These are phyloP conservation scores for Grammothele lineata DNA, from an alignment of 768 basidiomycete genomes.

Conservation along the genomic window DNA sequence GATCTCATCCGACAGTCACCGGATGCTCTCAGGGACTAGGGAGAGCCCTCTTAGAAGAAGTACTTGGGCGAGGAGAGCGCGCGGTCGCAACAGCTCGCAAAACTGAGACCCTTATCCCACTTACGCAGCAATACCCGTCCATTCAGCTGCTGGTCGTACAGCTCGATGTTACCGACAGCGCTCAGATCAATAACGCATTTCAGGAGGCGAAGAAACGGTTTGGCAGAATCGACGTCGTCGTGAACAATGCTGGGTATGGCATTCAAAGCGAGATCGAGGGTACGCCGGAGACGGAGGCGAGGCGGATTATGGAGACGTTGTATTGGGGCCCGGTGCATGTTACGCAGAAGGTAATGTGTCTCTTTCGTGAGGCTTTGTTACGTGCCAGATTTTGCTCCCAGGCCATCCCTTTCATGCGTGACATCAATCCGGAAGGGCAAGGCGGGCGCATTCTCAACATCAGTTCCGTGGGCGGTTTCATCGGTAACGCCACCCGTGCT, in stretches of 20 bases:
- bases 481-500: constrained; percentile 24
- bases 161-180: constrained; percentile 28
- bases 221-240: constrained; percentile 28
- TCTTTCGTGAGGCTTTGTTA: neutral
- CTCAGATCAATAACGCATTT: constrained; percentile 13
- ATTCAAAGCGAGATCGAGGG: constrained; percentile 34
- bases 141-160: constrained; percentile 27
- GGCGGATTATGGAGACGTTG: constrained; percentile 34
- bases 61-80: constrained; percentile 28
- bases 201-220: constrained; percentile 13
- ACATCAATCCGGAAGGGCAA: constrained; percentile 11
- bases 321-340: constrained; percentile 44
- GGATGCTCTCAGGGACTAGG: constrained; percentile 33
- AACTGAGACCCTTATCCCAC: constrained; percentile 18
- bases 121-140: constrained; percentile 17
- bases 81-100: constrained; percentile 32
- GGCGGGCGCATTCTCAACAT: constrained; percentile 28
- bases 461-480: constrained; percentile 28
- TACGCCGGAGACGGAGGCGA: constrained; percentile 29
- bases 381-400: neutral
- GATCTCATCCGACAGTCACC: constrained; percentile 22
- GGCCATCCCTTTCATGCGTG: constrained; percentile 16
- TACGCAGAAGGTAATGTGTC: constrained; percentile 28
- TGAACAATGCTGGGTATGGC: constrained; percentile 24
- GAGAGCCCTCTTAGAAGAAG: constrained; percentile 25